A percentile compares a stretch with the other conserved stretches of the same genome.
Conservation (phyloP, 2,329 filamentous ascomycete genomes). For the Nothomitra cinnamomea region DNA sequence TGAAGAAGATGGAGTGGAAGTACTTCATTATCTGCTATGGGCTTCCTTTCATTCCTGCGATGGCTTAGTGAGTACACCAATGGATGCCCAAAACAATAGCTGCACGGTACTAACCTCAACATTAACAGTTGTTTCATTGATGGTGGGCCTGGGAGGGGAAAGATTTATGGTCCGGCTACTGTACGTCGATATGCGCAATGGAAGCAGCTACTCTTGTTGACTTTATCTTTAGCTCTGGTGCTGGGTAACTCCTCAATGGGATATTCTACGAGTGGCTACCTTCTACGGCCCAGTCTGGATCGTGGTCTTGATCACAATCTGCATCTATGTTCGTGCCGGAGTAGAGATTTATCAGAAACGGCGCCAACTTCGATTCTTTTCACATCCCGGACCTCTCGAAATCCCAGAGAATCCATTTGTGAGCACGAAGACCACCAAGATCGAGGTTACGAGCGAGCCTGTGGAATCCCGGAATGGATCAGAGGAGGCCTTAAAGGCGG, state of each 20-base stretch:
- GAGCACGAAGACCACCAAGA: conserved; percentile 42
- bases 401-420: conserved; percentile 28
- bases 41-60: conserved; percentile 49
- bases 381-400: conserved; percentile 24
- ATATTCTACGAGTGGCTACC: conserved; percentile 52
- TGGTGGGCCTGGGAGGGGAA: conserved; percentile 23
- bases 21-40: conserved; percentile 59
- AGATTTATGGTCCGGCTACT: conserved; percentile 56
- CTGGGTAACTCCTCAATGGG: conserved; percentile 52
- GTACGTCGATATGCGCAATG: conserved; percentile 19
- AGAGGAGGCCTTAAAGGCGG: conserved; percentile 4
- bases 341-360: conserved; percentile 51
- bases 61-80: conserved; percentile 31
- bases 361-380: conserved; percentile 40
- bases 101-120: no score
- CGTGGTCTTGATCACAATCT: conserved; percentile 41
- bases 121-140: no score
- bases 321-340: conserved; percentile 50
- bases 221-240: conserved; percentile 48
- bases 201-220: background rate
- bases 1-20: conserved; percentile 51
- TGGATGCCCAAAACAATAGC: background rate
- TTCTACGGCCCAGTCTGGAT: conserved; percentile 62
- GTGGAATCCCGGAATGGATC: conserved; percentile 10
- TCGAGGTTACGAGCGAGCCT: conserved; percentile 42